Evolutionary conservation across 352 stramenopile genomes (phyloP), one percentile per base, ranked within the genome.

Genomic region (Globisporangium splendens): DNA sequence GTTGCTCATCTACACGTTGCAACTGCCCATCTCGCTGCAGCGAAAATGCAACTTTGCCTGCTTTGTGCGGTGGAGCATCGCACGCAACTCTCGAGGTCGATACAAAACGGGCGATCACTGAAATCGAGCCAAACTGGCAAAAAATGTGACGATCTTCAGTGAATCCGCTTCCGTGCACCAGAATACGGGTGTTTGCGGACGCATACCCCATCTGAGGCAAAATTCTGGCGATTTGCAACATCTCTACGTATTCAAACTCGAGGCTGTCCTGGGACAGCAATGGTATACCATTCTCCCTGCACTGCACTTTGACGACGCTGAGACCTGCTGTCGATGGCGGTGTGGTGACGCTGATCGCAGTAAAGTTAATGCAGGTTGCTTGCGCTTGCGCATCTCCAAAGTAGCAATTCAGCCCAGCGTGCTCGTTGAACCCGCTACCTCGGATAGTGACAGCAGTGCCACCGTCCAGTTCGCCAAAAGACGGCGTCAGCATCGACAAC

Each of bases 91-190:
- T 7, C 8, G 35, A 21, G 2, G 10, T 13, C 3, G 56, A 57
- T 42, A 57, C n/a, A 11, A 63, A 56, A 24, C 46, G 39, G 11
- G 57, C 48, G 15, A 35, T 7, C 13, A 31, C 41, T 4, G 21
- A 18, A 10, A 8, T 18, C 2, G 42, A 31, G 5, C 43, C 57
- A 53, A 63, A 51, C 0, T 15, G 49, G 8, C 57, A 63, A 17
- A n/a, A 15, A 1, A 58, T 17, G 8, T 11, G 12, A 6, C 14
- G 13, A 13, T 54, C 24, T 13, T 17, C 5, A 12, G 28, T 21
- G 22, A 63, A 57, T 21, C 50, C 49, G n/a, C 39, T 57, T 24
- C 57, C 57, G 21, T 4, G 31, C 33, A 52, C 57, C 12, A 51
- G 1, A 0, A 53, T 39, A 13, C 41, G 50, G 28, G 57, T 58